Evolutionary conservation across 2,329 filamentous ascomycete genomes (phyloP).

Genomic region (Penicillium sp.): DNA sequence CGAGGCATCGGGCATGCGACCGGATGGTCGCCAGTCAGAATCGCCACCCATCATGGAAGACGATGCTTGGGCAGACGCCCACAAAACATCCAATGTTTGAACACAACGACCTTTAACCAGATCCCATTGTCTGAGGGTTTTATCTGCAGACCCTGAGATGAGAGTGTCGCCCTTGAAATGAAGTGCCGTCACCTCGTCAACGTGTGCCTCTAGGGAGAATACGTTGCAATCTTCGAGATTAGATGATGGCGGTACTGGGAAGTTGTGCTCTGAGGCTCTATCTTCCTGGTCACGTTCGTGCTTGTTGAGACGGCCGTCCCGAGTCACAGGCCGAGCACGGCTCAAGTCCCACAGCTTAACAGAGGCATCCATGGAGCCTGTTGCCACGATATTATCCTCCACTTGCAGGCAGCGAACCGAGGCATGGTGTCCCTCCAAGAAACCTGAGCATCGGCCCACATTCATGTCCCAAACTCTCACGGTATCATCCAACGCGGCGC

Average conservation of each 20-base stretch:
- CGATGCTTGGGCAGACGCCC: constrained; percentile 90
- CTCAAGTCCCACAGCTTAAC: constrained; percentile 94
- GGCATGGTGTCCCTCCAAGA: constrained; percentile 89
- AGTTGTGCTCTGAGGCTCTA: constrained; percentile 46
- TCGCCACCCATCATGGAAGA: constrained; percentile 63
- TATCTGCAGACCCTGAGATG: constrained; percentile 94
- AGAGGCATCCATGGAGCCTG: constrained; percentile 90
- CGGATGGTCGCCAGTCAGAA: constrained; percentile 67
- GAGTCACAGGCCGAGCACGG: constrained; percentile 76
- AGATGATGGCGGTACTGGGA: constrained; percentile 64
- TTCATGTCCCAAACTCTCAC: constrained; percentile 96
- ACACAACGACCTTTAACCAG: constrained; percentile 95
- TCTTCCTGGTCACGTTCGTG: constrained; percentile 50
- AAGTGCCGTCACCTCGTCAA: constrained; percentile 90
- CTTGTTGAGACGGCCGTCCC: constrained; percentile 54
- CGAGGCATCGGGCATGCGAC: constrained; percentile 61
- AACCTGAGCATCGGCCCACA: constrained; percentile 84
- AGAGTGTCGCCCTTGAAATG: constrained; percentile 87
- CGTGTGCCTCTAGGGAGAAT: constrained; percentile 84
- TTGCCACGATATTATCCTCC: constrained; percentile 92
- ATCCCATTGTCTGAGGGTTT: constrained; percentile 97
- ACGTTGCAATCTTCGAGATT: constrained; percentile 87
- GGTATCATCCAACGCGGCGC: constrained; percentile 86
- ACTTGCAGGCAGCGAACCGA: constrained; percentile 91
- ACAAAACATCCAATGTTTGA: constrained; percentile 95